Base-by-base conservation (phyloP, 108 stramenopile species). In the Nitzschia sp. region DNA sequence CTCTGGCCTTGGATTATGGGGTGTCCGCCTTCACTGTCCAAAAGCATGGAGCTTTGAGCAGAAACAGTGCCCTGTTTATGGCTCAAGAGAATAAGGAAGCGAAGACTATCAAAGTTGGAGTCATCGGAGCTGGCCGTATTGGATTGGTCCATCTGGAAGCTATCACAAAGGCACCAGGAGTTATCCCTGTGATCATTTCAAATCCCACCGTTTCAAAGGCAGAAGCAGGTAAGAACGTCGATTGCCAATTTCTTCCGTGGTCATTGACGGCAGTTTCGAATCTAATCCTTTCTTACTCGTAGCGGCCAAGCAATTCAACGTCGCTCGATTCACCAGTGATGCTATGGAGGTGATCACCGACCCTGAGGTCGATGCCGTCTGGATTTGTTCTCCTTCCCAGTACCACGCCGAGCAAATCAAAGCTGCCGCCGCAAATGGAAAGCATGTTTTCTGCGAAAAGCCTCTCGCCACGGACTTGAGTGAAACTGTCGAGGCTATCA, bases 361-460 rank as follows among this genome's bases (percentile, higher is more conserved):
- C 63, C 96, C 96, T 8, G 92, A 96, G 1, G 95, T 96, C 21
- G 95, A 97, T 75, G 97, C 97, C 28, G 96, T 97, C 11, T 97
- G 97, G 97, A 96, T 97, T 69, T 97, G 97, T 79, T 96, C 95
- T 27, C 97, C 97, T 6, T 93, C 90, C 29, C 81, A 84, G 53
- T 93, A 48, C 79, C 96, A 97, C 82, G 96, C 95, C 27, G 94
- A 95, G 36, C 96, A 96, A 78, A 96, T 97, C 73, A 91, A 90
- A 79, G 87, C 89, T 11, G 85, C 86, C 55, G 96, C 96, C 53
- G 94, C 92, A 6, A 86, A 90, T 74, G 88, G 88, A 29, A 97
- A 97, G 76, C 91, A 96, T 71, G 93, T 97, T 45, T 97, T 97
- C 62, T 96, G 96, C 74, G 96, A 97, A 81, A 97, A 97, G 72